Evolutionary conservation across 2,329 filamentous ascomycete species (phyloP).

Genomic region (Coniosporium tulheliwenetii): DNA sequence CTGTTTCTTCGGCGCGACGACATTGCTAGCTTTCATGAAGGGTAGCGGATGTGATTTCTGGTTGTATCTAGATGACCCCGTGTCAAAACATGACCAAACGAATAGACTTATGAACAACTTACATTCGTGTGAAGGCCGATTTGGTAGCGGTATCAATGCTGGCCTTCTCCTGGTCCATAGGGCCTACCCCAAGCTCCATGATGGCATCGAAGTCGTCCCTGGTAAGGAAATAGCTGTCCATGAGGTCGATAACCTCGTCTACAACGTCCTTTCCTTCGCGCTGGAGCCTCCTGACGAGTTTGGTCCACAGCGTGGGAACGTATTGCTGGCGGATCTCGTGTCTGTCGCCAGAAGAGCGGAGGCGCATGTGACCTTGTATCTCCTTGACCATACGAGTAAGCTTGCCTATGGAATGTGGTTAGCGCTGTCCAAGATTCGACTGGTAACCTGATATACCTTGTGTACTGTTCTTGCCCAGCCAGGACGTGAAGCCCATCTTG

Average conservation of each 20-base stretch:
- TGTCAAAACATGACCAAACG: no score
- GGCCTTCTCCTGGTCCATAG: constrained; percentile 59
- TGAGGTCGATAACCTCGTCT: constrained; percentile 72
- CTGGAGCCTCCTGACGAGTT: constrained; percentile 59
- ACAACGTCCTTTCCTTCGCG: constrained; percentile 70
- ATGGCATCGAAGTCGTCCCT: constrained; percentile 91
- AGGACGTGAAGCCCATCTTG: constrained; percentile 64
- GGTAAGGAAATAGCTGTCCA: constrained; percentile 95
- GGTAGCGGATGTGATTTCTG: constrained; percentile 72
- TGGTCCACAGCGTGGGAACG: constrained; percentile 72
- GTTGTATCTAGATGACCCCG: constrained; percentile 51
- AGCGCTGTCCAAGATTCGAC: constrained; percentile 4
- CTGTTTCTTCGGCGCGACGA: constrained; percentile 55
- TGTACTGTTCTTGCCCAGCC: constrained; percentile 94
- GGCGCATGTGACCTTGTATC: constrained; percentile 91
- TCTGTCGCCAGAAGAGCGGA: constrained; percentile 76
- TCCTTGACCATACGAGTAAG: constrained; percentile 75
- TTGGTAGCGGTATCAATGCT: constrained; percentile 78
- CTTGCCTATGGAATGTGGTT: constrained; percentile 26
- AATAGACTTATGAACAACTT: constrained; percentile 24
- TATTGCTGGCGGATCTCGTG: constrained; percentile 94
- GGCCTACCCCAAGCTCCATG: constrained; percentile 76
- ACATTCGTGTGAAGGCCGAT: constrained; percentile 75
- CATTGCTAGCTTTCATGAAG: constrained; percentile 84
- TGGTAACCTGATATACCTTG: constrained; percentile 36